Percentiles rank a stretch among this genome's conserved stretches.
Evolutionary conservation across 177 flowering plant genomes (phyloP).

Genomic region (Vitis hybrid): DNA sequence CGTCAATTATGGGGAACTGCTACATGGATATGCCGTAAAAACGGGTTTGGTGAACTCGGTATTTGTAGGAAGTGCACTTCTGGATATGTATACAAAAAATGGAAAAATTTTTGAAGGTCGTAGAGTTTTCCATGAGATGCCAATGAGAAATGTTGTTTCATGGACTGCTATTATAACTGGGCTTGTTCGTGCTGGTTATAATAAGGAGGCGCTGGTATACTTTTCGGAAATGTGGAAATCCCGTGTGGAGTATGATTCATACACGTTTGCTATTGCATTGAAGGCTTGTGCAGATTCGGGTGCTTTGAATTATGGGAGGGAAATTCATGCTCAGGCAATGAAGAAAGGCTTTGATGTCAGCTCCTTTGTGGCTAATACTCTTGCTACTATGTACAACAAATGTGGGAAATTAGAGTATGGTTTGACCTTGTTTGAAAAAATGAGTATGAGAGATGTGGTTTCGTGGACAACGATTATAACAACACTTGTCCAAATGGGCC

Average conservation of each 20-base stretch:
- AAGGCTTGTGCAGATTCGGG: slow-evolving; percentile 77
- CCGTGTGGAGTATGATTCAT: slow-evolving; percentile 53
- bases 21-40: slow-evolving; percentile 73
- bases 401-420: slow-evolving; percentile 75
- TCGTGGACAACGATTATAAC: slow-evolving; percentile 77
- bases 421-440: slow-evolving; percentile 59
- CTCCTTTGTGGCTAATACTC: slow-evolving; percentile 75
- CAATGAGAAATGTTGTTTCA: slow-evolving; percentile 70
- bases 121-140: slow-evolving; percentile 72
- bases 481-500: slow-evolving; percentile 57
- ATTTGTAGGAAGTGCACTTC: slow-evolving; percentile 81
- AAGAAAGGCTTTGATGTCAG: slow-evolving; percentile 54
- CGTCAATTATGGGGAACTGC: slow-evolving; percentile 39
- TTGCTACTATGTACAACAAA: slow-evolving; percentile 73
- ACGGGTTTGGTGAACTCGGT: slow-evolving; percentile 62
- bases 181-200: slow-evolving; percentile 60
- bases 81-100: slow-evolving; percentile 73
- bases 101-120: slow-evolving; percentile 45
- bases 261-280: slow-evolving; percentile 70
- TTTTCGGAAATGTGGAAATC: slow-evolving; percentile 65
- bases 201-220: slow-evolving; percentile 47
- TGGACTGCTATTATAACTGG: slow-evolving; percentile 91
- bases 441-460: slow-evolving; percentile 64
- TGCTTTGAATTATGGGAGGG: slow-evolving; percentile 55
- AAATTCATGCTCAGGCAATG: slow-evolving; percentile 57